Conservation (phyloP, 805 yeast genomes). For the Cyberlindnera mrakii region DNA sequence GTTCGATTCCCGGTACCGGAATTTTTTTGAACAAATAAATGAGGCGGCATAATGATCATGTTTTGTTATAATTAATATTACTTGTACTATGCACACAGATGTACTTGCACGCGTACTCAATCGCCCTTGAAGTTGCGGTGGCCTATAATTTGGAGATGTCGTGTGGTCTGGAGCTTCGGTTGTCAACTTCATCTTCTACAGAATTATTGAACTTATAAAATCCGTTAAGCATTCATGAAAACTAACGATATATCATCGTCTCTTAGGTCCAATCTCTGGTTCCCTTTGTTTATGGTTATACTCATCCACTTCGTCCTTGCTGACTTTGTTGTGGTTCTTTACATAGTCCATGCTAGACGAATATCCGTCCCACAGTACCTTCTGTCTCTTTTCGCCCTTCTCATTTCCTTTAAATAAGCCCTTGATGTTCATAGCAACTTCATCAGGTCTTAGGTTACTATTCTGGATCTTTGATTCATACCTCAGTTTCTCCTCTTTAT, state of each 20-base stretch:
- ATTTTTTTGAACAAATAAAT: too few relatives aligned
- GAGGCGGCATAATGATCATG: too few relatives aligned
- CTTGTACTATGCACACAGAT: too few relatives aligned
- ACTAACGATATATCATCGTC: background rate
- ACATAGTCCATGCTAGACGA: conserved; percentile 21
- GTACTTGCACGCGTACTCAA: too few relatives aligned
- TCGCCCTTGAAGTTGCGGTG: too few relatives aligned
- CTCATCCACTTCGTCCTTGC: conserved; percentile 22
- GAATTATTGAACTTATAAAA: too few relatives aligned
- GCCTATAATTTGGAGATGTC: too few relatives aligned
- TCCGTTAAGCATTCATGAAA: too few relatives aligned
- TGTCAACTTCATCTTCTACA: too few relatives aligned
- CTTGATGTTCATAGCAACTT: conserved; percentile 59
- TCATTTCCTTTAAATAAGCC: conserved; percentile 27
- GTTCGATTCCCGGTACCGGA: background rate
- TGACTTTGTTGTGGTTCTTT: conserved; percentile 13
- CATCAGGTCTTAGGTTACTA: conserved; percentile 46
- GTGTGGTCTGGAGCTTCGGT: too few relatives aligned
- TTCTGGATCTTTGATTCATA: conserved; percentile 51
- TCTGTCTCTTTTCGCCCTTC: conserved; percentile 21
- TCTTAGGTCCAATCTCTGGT: conserved; percentile 10
- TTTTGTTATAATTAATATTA: too few relatives aligned
- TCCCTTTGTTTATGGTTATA: conserved; percentile 15
- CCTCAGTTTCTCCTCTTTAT: conserved; percentile 56
- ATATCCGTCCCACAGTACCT: conserved; percentile 31